phyloP scores from a whole-genome alignment of 2,329 filamentous ascomycete genomes.

The Neonectria punicea region DNA sequence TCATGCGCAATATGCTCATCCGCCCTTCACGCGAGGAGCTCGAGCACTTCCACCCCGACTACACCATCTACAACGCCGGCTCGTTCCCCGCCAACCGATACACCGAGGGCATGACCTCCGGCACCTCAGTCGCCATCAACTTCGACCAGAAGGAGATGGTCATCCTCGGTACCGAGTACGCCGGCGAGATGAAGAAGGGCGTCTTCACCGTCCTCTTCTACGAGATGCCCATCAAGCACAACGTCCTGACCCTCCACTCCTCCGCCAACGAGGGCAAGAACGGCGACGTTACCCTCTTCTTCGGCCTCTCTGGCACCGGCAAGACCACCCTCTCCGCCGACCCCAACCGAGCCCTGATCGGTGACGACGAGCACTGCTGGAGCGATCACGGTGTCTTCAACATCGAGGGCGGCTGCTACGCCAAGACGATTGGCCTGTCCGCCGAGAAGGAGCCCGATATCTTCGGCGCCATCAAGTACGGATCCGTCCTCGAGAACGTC shows the following conservation, averaged over 20 bases:
- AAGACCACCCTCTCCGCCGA: slow-evolving; percentile 99
- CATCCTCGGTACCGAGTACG: slow-evolving; percentile 98
- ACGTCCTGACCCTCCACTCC: slow-evolving; percentile 97
- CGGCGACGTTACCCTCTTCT: slow-evolving; percentile 98
- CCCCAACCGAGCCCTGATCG: slow-evolving; percentile 94
- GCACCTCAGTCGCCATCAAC: slow-evolving; percentile 98
- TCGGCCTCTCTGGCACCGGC: slow-evolving; percentile 96
- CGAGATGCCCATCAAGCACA: slow-evolving; percentile 99
- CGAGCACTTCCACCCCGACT: slow-evolving; percentile 97
- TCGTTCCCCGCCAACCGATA: slow-evolving; percentile 98
- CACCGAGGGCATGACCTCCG: slow-evolving; percentile 98
- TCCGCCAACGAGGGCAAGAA: slow-evolving; percentile 96
- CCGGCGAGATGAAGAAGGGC: slow-evolving; percentile 86
- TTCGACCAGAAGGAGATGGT: slow-evolving; percentile 99
- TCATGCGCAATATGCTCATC: slow-evolving; percentile 99
- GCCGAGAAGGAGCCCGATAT: slow-evolving; percentile 99
- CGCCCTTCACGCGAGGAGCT: slow-evolving; percentile 90
- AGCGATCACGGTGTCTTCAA: slow-evolving; percentile 97
- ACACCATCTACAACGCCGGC: slow-evolving; percentile 99
- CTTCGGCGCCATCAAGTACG: slow-evolving; percentile 93
- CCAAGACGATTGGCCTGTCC: slow-evolving; percentile 97
- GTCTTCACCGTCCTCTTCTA: slow-evolving; percentile 99
- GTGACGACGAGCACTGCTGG: slow-evolving; percentile 99
- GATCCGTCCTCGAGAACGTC: slow-evolving; percentile 97
- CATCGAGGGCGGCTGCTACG: slow-evolving; percentile 99